Evolutionary conservation across 1,139 yeast species (phyloP), one percentile per base, ranked within the genome.

Genomic region (Chernovozyma aurita): DNA sequence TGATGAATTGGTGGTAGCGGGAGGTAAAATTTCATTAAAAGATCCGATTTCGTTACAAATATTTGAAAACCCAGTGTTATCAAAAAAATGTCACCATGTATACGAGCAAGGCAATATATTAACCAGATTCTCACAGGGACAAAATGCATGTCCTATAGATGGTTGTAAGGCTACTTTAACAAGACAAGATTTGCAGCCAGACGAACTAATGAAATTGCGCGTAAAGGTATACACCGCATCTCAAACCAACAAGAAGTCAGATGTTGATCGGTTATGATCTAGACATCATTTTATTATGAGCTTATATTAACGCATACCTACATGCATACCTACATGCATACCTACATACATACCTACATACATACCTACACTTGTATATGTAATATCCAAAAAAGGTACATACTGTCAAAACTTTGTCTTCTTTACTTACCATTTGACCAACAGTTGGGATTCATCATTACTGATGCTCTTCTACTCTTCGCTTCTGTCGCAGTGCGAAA

Each of bases 11-110:
- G 73, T 69, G 30, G 70, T 82, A 4, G 76, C 76, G 3, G 94
- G 92, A 35, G 92, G 92, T 27, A 74, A 63, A 35, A 63, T 84
- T 15, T 76, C 80, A 30, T 54, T 84, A 37, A 69, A 65, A 28
- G 86, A 87, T 52, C 90, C 92, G 0, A 63, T 83, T 11, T 76
- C 87, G 0, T 55, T 73, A 42, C 63, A 69, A 39, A 55, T 61
- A 28, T 80, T 73, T 52, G 61, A 52, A 21, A 57, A 59, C 3
- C 92, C 94, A 1, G 63, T 75, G 47, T 68, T 62, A 18, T 76
- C 83, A 4, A 57, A 49, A 24, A 55, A 49, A 28, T 84, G 94
- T 55, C 63, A 64, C 1, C 94, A 84, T 55, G 75, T 76, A 0
- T 82, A 70, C 49, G 90, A 83, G 43, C 59, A 61, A 34, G 58